Evolutionary conservation across 768 basidiomycete genomes (phyloP).

Genomic region (Auricularia auricula-judae): DNA sequence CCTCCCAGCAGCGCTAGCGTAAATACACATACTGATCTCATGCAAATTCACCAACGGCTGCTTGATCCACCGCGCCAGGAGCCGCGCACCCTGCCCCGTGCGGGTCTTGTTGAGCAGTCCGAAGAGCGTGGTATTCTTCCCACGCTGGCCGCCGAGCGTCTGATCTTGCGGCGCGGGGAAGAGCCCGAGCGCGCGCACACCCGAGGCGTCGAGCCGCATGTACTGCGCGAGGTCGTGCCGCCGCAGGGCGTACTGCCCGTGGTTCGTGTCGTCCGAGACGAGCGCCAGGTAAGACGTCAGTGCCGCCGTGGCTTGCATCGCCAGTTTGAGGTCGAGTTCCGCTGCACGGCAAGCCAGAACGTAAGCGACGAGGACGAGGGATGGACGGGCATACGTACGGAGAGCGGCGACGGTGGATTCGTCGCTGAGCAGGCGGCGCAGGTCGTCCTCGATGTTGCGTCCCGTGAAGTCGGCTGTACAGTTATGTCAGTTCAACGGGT

Average conservation of each 20-base stretch:
- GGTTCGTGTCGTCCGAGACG: constrained; percentile 64
- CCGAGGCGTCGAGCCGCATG: constrained; percentile 94
- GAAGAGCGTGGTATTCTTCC: constrained; percentile 77
- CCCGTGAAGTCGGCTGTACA: constrained; percentile 69
- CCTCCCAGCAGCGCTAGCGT: not conserved
- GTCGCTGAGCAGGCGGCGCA: constrained; percentile 54
- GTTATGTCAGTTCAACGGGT: not conserved
- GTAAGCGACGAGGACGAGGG: constrained; percentile 29
- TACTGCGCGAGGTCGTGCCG: constrained; percentile 89
- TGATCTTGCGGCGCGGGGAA: constrained; percentile 59
- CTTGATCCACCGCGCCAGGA: constrained; percentile 88
- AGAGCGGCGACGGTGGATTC: constrained; percentile 30
- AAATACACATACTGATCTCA: constrained; percentile 61
- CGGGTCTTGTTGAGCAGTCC: constrained; percentile 92
- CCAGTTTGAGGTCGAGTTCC: constrained; percentile 62
- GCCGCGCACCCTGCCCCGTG: constrained; percentile 83
- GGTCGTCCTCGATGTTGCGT: constrained; percentile 70
- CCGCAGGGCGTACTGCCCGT: constrained; percentile 66
- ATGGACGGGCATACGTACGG: constrained; percentile 32
- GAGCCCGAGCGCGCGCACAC: constrained; percentile 79
- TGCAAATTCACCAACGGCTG: constrained; percentile 92
- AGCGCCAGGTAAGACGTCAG: constrained; percentile 76
- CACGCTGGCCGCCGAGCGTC: constrained; percentile 6
- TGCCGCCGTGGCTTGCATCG: constrained; percentile 72
- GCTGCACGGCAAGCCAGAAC: constrained; percentile 30